Evolutionary conservation across 169 alveolate genomes (phyloP).

Genomic region (Plasmodium vinckei): DNA sequence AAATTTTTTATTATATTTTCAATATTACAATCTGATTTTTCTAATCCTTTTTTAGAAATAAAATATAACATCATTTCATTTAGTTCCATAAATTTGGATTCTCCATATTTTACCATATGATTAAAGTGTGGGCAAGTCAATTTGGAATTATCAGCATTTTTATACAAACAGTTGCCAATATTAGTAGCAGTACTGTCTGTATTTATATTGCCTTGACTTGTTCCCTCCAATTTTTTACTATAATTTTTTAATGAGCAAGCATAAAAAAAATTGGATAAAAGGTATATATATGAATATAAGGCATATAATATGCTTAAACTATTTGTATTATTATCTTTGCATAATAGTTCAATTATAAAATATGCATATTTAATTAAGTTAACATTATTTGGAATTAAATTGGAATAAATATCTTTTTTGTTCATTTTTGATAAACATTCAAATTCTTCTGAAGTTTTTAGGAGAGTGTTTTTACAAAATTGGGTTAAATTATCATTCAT

Average conservation of each 20-base stretch:
- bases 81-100: constrained; percentile 25
- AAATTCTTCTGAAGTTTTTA: constrained; percentile 13
- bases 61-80: constrained; percentile 40
- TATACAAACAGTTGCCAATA: no score
- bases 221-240: background rate
- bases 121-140: background rate
- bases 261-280: constrained; percentile 40
- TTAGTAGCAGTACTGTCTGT: no score
- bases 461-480: constrained; percentile 5
- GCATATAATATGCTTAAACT: constrained; percentile 27
- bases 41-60: constrained; percentile 27
- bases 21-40: background rate
- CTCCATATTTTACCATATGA: constrained; percentile 14
- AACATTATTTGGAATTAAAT: background rate
- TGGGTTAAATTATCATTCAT: background rate
- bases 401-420: background rate
- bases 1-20: constrained; percentile 22
- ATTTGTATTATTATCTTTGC: constrained; percentile 19
- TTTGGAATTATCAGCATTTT: background rate
- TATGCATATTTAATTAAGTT: constrained; percentile 30
- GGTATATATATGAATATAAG: constrained; percentile 26
- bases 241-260: constrained; percentile 3
- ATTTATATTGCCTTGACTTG: no score
- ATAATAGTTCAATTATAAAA: constrained; percentile 23
- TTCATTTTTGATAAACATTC: background rate